Evolutionary conservation across 495 filamentous ascomycete species (phyloP).

Genomic region (Xylaria grammica): DNA sequence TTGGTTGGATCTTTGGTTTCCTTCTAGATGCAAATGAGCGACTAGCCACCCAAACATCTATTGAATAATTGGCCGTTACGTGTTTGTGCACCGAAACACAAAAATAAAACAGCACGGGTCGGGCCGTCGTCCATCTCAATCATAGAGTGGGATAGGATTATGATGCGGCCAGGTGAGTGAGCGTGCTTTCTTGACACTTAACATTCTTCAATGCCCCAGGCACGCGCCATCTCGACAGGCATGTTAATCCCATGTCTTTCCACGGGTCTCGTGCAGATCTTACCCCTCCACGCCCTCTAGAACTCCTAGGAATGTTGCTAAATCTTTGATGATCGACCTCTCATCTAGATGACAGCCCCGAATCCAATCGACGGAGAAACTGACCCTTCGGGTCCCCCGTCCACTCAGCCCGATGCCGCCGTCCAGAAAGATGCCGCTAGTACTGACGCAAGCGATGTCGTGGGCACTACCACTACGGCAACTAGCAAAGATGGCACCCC

Average conservation of each 20-base stretch:
- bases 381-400: slow-evolving; percentile 34
- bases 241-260: slow-evolving; percentile 13
- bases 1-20: slow-evolving; percentile 4
- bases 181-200: background rate
- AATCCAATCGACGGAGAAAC: slow-evolving; percentile 36
- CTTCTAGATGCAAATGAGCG: background rate
- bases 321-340: background rate
- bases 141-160: slow-evolving; percentile 8
- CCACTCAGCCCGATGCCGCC: slow-evolving; percentile 18
- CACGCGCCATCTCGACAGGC: background rate
- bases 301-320: slow-evolving; percentile 16
- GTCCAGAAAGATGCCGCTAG: slow-evolving; percentile 23
- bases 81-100: background rate
- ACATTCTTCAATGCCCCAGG: background rate
- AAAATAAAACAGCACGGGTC: background rate
- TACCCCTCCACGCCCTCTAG: background rate
- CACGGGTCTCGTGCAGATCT: background rate
- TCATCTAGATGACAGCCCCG: slow-evolving; percentile 36
- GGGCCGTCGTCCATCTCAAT: background rate
- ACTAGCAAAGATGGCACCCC: slow-evolving; percentile 38
- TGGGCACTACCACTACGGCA: slow-evolving; percentile 16
- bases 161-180: slow-evolving; percentile 20
- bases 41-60: background rate
- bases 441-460: slow-evolving; percentile 22
- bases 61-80: background rate